Evolutionary conservation across 2,329 filamentous ascomycete genomes (phyloP).

Genomic region (Ophiostoma ulmi): DNA sequence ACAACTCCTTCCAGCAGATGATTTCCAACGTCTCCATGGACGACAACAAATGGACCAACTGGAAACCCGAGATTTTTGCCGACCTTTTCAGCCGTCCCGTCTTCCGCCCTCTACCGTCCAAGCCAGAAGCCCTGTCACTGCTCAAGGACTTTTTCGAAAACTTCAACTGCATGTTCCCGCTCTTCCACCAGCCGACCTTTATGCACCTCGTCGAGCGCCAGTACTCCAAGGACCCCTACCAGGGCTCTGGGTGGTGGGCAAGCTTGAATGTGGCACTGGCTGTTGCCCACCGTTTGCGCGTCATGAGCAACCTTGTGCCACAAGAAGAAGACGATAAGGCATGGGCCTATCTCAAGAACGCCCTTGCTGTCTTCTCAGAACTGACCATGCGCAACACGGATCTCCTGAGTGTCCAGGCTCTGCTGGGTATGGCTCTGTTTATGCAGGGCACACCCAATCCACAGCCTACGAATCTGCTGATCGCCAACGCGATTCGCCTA

Average conservation of each 20-base stretch:
- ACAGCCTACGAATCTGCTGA: constrained; percentile 85
- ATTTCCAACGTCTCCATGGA: constrained; percentile 86
- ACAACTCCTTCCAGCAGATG: constrained; percentile 90
- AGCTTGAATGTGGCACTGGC: constrained; percentile 89
- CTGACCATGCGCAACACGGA: constrained; percentile 95
- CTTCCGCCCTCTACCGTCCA: constrained; percentile 76
- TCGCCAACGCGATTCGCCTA: constrained; percentile 83
- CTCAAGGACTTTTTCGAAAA: constrained; percentile 95
- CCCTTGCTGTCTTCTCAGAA: constrained; percentile 87
- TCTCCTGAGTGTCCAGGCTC: constrained; percentile 85
- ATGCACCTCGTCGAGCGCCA: constrained; percentile 95
- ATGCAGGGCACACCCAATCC: constrained; percentile 95
- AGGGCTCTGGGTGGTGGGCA: constrained; percentile 97
- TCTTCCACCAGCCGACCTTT: constrained; percentile 96
- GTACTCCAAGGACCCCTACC: constrained; percentile 86
- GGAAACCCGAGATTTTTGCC: constrained; percentile 95
- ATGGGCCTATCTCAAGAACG: constrained; percentile 95
- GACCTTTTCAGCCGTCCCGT: constrained; percentile 84
- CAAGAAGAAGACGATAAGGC: constrained; percentile 90
- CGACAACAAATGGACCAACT: constrained; percentile 92
- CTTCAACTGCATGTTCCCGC: constrained; percentile 97
- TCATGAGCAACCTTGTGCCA: constrained; percentile 90
- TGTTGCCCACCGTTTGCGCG: constrained; percentile 85
- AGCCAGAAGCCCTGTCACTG: constrained; percentile 79
- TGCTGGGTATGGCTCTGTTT: constrained; percentile 90